Evolutionary conservation across 2,329 filamentous ascomycete species (phyloP).

Genomic region (Trichoderma sp.): DNA sequence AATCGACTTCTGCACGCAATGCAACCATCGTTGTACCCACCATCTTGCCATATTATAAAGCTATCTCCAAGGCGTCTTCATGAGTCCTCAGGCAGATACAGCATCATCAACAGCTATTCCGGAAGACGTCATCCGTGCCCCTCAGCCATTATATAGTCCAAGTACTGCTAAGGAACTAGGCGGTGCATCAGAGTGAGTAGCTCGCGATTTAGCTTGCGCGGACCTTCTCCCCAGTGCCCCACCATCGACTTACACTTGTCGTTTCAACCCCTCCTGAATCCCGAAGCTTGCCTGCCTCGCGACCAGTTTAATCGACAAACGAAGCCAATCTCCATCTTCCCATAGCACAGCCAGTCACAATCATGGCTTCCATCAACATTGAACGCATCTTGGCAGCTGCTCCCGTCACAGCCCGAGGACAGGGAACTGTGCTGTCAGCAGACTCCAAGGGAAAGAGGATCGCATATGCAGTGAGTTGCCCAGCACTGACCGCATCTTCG

Average conservation of each 20-base stretch:
- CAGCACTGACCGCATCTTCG: not conserved
- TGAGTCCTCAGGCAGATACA: not conserved
- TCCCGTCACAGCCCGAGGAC: constrained; percentile 78
- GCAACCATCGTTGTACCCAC: too few relatives aligned
- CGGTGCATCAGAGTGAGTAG: not conserved
- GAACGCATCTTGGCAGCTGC: constrained; percentile 78
- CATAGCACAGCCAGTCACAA: not conserved
- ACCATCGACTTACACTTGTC: constrained; percentile 12
- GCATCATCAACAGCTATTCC: not conserved
- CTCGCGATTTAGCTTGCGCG: constrained; percentile 6
- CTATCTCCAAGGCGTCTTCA: not conserved
- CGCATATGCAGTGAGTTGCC: constrained; percentile 75
- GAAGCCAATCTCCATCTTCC: not conserved
- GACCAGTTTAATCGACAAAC: not conserved
- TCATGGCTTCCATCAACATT: constrained; percentile 52
- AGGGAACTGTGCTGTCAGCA: constrained; percentile 82
- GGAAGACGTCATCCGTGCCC: not conserved
- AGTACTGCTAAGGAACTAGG: not conserved
- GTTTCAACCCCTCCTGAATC: constrained; percentile 18
- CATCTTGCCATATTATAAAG: not conserved
- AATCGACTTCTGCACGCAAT: not conserved
- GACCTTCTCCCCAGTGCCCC: constrained; percentile 2
- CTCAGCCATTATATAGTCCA: not conserved
- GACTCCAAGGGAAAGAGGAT: constrained; percentile 89
- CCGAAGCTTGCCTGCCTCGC: not conserved